phyloP scores from a whole-genome alignment of 1,284 basidiomycete species.

The Porphyrellus sp. region DNA sequence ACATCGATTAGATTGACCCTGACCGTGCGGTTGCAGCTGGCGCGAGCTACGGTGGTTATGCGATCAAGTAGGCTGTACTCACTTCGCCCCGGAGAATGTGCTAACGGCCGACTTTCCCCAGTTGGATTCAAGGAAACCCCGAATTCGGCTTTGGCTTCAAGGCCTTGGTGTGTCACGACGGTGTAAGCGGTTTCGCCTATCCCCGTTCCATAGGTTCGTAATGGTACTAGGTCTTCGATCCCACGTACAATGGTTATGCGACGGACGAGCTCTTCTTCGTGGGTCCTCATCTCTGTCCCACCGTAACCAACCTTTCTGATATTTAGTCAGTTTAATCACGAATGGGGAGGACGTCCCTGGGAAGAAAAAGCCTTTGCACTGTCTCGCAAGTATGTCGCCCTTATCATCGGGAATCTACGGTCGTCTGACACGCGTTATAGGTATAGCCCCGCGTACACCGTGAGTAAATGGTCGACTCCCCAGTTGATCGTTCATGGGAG shows the following conservation, averaged over 20 bases:
- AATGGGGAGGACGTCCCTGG: conserved; percentile 81
- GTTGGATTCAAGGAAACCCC: conserved; percentile 93
- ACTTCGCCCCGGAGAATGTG: neutral
- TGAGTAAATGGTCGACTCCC: conserved; percentile 83
- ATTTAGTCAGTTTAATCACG: conserved; percentile 67
- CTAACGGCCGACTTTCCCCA: conserved; percentile 34
- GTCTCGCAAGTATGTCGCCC: conserved; percentile 48
- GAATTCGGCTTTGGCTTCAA: conserved; percentile 84
- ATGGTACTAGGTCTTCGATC: conserved; percentile 57
- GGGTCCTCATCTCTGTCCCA: conserved; percentile 28
- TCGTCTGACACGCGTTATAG: conserved; percentile 31
- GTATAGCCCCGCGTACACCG: conserved; percentile 75
- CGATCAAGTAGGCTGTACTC: conserved; percentile 61
- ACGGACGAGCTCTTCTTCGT: conserved; percentile 90
- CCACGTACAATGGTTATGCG: conserved; percentile 69
- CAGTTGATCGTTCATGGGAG: conserved; percentile 83
- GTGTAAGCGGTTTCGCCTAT: conserved; percentile 45
- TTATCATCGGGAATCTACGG: neutral
- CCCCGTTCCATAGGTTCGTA: conserved; percentile 1
- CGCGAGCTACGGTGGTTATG: conserved; percentile 80
- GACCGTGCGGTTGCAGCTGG: conserved; percentile 80
- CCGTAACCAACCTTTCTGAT: neutral
- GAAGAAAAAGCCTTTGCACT: conserved; percentile 54
- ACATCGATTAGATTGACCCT: conserved; percentile 61
- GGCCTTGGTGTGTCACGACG: conserved; percentile 84